Base-by-base conservation (phyloP, 2,329 filamentous ascomycete genomes). In the Botrytis aclada region DNA sequence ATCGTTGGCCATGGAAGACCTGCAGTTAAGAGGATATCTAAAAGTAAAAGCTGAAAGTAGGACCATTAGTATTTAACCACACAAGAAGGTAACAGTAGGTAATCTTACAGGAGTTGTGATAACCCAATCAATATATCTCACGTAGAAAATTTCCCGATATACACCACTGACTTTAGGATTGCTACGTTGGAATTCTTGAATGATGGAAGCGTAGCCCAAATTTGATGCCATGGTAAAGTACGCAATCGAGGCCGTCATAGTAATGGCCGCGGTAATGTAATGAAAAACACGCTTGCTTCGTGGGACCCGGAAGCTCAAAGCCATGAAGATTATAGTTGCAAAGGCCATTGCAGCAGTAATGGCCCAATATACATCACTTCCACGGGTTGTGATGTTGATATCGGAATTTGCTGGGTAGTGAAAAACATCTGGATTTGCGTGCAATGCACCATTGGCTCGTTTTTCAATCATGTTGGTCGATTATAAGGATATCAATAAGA, bases 171-270 rank as follows among this genome's bases (percentile, higher is more conserved):
- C 84, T 8, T 84, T 83, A 22, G 83, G 81, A 70, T 83, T 79
- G 73, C 74, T 81, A 69, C 84, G 81, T 4, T 79, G 74, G 76
- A 87, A 92, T 78, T 93, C 87, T 56, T 89, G 89, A n/a, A 83
- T 78, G 76, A 92, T 89, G 0, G 88, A 87, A 3, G 87, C 86
- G 80, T 87, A 90, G 47, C 90, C 90, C 1, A 92, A 83, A 77
- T 90, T 89, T 16, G 88, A 87, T n/a, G 85, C 89, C 88, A 92
- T 90, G 75, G 86, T 84, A 82, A 89, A 92, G 82, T 92, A 91
- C 22, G 89, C 85, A 75, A 92, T 88, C 56, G 85, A 83, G 3
- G 89, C 87, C 12, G 89, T 85, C 73, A 89, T 84, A 43, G 87
- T 87, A 73, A 90, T 86, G 18, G 82, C 81, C 1, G 88, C 86